Evolutionary conservation across 352 stramenopile genomes (phyloP), one percentile per base, ranked within the genome.

Genomic region (Elongisporangium anandrum): DNA sequence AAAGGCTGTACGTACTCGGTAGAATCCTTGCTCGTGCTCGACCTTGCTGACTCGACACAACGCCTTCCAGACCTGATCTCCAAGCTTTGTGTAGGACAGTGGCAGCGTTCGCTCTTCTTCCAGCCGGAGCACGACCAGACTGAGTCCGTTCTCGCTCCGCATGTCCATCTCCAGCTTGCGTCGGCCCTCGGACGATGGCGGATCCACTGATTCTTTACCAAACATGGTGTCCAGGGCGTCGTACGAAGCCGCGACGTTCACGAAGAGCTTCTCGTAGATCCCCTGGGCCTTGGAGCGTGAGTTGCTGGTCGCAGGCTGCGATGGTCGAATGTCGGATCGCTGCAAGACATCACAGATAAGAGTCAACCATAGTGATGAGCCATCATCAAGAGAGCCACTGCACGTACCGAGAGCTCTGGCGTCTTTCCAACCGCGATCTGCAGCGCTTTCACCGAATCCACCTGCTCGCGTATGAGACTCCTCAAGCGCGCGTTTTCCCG

Each of bases 401-500:
- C 13, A 41, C 5, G 29, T 2, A 41, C 29, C 29, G 9, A 41
- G 29, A 41, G 29, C 29, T 41, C 29, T 13, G 29, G 29, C 1
- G 29, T 41, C 29, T 41, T 41, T 4, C 29, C 29, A 13, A 41
- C 29, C 9, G 29, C 29, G 29, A 41, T 15, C 29, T 41, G 29
- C 29, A 41, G 29, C 5, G 29, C 9, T 13, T 41, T 41, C 4
- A 41, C 29, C 29, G 29, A 41, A 8, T 41, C 9, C 5, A 41
- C 9, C 29, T 41, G 70, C 39, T 72, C 68, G 15, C 74, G 65
- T 21, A 84, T 64, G 39, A 87, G 72, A 24, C 80, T 59, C 13
- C 65, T 61, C 38, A 87, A 68, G 22, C 72, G 65, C 47, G 66
- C 77, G 54, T 87, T 87, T 60, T 84, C 77, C 0, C 66, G 63